Evolutionary conservation across 331 rosid genomes (phyloP), one percentile per base, ranked within the genome.

Genomic region (Cucumis variabilis): DNA sequence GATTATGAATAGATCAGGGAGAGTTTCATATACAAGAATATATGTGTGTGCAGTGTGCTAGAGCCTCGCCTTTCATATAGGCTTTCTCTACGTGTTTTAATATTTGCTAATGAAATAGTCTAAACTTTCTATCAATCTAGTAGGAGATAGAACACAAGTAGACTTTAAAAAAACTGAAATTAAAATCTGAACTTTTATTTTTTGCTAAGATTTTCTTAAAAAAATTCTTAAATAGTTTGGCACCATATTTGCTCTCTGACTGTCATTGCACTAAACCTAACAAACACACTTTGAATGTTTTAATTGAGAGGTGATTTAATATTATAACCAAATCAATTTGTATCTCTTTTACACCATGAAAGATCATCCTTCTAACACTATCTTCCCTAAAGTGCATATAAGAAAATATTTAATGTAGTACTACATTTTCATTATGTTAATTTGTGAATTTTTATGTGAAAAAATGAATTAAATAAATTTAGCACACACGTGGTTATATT

Each of bases 201-300:
- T 58, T 58, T 1, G 20, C 21, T 1, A 55, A 69, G 41, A 69
- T 30, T 71, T 30, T 30, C 17, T 30, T 15, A 0, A 17, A 73
- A 73, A 24, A 25, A 51, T 25, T 78, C 3, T 74, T 78, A 14
- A 78, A 78, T 25, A 51, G 16, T 25, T n/a, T 78, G 23, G 46
- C 28, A 9, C 9, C n/a, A 9, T 19, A 51, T 51, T 48, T 78
- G 83, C 81, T 74, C 37, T 78, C 66, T 79, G 67, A 79, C 67
- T 79, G 84, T 79, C 60, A 77, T 14, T 51, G 11, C 65, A 78
- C 37, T 78, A 78, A 19, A 51, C 83, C 66, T 51, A 78, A 78
- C 30, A 50, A 76, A 23, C 21, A 51, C 41, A 78, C 33, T 48
- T 48, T 50, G 13, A 23, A 21, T n/a, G 27, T 69, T 13, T 46